Evolutionary conservation across 345 rosid genomes (phyloP).

Genomic region (Sapria himalayana): DNA sequence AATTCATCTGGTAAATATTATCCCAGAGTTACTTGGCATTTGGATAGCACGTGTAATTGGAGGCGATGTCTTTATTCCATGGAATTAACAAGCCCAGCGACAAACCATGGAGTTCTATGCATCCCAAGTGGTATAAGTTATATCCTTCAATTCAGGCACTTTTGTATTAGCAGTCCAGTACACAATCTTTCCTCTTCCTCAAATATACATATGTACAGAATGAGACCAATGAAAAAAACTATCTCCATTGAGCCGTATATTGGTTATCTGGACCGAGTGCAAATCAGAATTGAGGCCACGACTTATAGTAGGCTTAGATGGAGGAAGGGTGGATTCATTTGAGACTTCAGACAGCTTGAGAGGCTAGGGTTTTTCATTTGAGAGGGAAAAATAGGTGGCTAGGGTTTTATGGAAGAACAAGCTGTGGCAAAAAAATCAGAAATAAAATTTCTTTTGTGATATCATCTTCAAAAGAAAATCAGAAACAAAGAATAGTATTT

Average conservation of each 20-base stretch:
- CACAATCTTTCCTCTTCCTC: not conserved
- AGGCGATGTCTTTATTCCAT: constrained; percentile 1
- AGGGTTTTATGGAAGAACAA: too few relatives aligned
- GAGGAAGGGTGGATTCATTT: too few relatives aligned
- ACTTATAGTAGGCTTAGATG: too few relatives aligned
- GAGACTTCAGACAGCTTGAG: too few relatives aligned
- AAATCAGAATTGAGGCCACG: not conserved
- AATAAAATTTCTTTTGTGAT: too few relatives aligned
- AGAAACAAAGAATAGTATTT: too few relatives aligned
- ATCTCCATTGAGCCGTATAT: not conserved
- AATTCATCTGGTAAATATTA: not conserved
- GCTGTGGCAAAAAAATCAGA: too few relatives aligned
- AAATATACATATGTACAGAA: not conserved
- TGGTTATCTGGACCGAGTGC: not conserved
- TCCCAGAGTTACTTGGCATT: not conserved
- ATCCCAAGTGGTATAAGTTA: not conserved
- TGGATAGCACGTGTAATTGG: not conserved
- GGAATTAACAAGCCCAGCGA: constrained; percentile 1
- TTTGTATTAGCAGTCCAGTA: not conserved
- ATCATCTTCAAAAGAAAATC: too few relatives aligned
- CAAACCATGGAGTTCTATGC: not conserved
- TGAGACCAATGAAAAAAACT: not conserved
- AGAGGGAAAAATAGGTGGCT: too few relatives aligned
- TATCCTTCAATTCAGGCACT: not conserved
- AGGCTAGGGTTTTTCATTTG: too few relatives aligned